These are phyloP conservation scores for Beauveria caledonica DNA, from an alignment of 2,329 filamentous ascomycete genomes.

Conservation along the genomic window DNA sequence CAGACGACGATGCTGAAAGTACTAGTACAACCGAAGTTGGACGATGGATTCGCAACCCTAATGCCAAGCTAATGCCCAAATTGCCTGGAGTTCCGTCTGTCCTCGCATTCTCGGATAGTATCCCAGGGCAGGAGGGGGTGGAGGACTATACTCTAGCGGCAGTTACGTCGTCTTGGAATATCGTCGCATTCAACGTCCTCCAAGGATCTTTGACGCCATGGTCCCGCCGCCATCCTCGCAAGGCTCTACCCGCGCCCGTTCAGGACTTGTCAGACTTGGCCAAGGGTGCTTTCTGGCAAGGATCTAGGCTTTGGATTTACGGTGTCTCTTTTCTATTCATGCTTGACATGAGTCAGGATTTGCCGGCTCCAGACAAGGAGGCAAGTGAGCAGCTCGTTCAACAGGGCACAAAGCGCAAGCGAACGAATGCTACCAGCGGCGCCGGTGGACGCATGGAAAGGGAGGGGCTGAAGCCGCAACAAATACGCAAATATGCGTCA, in stretches of 20 bases:
- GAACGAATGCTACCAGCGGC: constrained; percentile 38
- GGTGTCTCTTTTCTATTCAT: constrained; percentile 83
- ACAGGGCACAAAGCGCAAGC: constrained; percentile 46
- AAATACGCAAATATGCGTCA: constrained; percentile 33
- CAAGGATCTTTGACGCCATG: constrained; percentile 72
- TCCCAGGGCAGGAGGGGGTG: constrained; percentile 24
- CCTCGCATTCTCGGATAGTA: constrained; percentile 56
- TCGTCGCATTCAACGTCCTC: constrained; percentile 74
- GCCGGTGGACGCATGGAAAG: constrained; percentile 45
- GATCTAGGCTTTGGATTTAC: constrained; percentile 75
- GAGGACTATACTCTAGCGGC: constrained; percentile 43
- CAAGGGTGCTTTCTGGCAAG: constrained; percentile 80
- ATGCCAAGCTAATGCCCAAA: constrained; percentile 59
- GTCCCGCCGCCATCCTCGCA: constrained; percentile 75
- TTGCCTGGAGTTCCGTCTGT: constrained; percentile 57
- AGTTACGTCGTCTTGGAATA: constrained; percentile 49
- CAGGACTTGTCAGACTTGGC: constrained; percentile 67
- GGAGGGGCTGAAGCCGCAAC: constrained; percentile 36
- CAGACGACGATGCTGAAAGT: constrained; percentile 37
- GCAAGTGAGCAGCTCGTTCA: constrained; percentile 22
- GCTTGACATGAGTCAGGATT: constrained; percentile 73
- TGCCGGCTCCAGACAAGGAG: constrained; percentile 31
- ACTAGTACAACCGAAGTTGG: constrained; percentile 38
- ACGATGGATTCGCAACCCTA: constrained; percentile 69
- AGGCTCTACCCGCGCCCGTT: constrained; percentile 66